Evolutionary conservation across 306 rosid genomes (phyloP).

Genomic region (Begonia loranthoides): DNA sequence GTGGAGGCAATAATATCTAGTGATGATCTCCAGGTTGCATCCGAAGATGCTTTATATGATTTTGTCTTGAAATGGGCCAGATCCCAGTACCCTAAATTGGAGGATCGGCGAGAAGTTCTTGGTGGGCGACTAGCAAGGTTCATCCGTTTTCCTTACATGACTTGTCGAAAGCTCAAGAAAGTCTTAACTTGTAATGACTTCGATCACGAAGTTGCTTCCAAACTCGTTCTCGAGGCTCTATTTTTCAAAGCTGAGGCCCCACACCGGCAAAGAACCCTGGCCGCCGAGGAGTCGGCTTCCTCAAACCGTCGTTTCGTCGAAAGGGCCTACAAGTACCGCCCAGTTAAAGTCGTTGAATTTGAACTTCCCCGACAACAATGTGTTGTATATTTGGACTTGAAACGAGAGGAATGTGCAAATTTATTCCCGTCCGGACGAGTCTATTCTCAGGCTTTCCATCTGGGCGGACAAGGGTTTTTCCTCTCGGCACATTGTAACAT

Average conservation of each 20-base stretch:
- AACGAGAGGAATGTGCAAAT: constrained; percentile 69
- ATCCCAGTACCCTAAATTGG: constrained; percentile 47
- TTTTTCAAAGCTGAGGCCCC: constrained; percentile 91
- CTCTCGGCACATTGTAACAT: constrained; percentile 96
- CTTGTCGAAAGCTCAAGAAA: constrained; percentile 82
- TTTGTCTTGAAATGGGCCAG: constrained; percentile 86
- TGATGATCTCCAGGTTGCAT: constrained; percentile 86
- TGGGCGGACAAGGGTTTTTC: constrained; percentile 96
- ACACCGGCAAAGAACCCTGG: constrained; percentile 69
- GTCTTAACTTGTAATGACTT: constrained; percentile 73
- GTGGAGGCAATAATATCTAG: constrained; percentile 79
- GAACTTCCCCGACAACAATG: constrained; percentile 90
- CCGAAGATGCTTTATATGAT: constrained; percentile 92
- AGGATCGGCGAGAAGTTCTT: constrained; percentile 72
- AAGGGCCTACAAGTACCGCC: constrained; percentile 91
- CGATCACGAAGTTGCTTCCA: constrained; percentile 71
- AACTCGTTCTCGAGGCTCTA: constrained; percentile 76
- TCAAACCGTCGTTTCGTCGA: constrained; percentile 52
- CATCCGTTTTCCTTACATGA: constrained; percentile 91
- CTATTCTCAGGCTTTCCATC: constrained; percentile 93
- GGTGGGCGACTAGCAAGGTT: constrained; percentile 54
- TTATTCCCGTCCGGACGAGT: constrained; percentile 81
- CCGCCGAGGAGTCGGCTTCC: constrained; percentile 53
- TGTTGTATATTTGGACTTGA: constrained; percentile 78
- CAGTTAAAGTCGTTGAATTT: constrained; percentile 86